Evolutionary conservation across 306 rosid species (phyloP), one percentile per base, ranked within the genome.

Genomic region (Mucuna pruriens): DNA sequence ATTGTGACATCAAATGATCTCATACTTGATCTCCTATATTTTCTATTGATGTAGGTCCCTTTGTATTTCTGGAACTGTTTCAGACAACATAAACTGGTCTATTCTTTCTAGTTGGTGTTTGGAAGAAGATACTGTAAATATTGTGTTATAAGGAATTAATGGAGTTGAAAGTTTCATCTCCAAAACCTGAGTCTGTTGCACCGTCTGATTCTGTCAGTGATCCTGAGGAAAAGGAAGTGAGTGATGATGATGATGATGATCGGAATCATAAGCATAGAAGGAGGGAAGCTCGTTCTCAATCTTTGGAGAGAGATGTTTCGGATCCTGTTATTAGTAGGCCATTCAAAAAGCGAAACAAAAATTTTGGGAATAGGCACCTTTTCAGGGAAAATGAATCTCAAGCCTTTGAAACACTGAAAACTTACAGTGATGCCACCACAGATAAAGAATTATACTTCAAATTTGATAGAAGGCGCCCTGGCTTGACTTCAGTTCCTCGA

Each of bases 181-280:
- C 94, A 58, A 90, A 94, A 71, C 90, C 87, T 36, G 92, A 82
- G 55, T 64, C 82, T 75, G 91, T 89, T 85, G 87, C 90, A 68
- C 87, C 91, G 5, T 84, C 92, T 78, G 94, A 90, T 86, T 87
- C 85, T 46, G 76, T 71, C 71, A 90, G 93, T 91, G 94, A 93
- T 73, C 98, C 97, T 6, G 97, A 91, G 85, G 99, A 96, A 78
- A 92, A 91, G 90, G 99, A 96, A 86, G 88, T 96, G 66, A 96
- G 97, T 70, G 99, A 96, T 25, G 99, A 96, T 0, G 98, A 95
- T 25, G 99, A 95, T 48, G 98, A 93, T 68, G 99, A 96, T 81
- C 90, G 99, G 69, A 96, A 96, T 88, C 99, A 93, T 83, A 93
- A 93, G 84, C 97, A 93, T 90, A 90, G 98, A 62, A 87, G 97